phyloP scores from a whole-genome alignment of 148 eudicot species.

The Mesembryanthemum crystallinum region DNA sequence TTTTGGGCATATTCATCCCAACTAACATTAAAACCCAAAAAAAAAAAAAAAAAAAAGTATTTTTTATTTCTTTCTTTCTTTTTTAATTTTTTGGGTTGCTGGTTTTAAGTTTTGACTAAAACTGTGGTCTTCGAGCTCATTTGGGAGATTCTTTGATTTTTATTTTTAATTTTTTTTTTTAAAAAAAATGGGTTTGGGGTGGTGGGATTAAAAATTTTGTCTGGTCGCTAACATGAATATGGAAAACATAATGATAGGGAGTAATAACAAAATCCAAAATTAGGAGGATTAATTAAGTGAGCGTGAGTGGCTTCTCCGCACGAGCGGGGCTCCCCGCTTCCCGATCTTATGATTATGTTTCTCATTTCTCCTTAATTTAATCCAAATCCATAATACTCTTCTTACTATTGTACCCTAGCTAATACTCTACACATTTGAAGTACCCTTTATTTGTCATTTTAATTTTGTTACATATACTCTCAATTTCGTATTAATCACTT shows the following conservation, averaged over 20 bases:
- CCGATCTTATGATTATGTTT: constrained; percentile 31
- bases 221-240: constrained; percentile 27
- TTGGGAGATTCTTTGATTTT: not conserved
- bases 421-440: too few relatives aligned
- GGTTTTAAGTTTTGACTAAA: constrained; percentile 19
- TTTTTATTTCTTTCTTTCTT: not conserved
- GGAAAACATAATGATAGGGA: constrained; percentile 3
- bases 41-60: not conserved
- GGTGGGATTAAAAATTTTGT: constrained; percentile 22
- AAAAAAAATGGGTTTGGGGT: not conserved
- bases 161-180: not conserved
- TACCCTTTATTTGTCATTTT: too few relatives aligned
- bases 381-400: too few relatives aligned
- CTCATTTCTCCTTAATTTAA: constrained; percentile 13
- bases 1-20: not conserved
- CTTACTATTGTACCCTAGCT: too few relatives aligned
- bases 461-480: too few relatives aligned
- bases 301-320: constrained; percentile 58
- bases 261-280: constrained; percentile 5
- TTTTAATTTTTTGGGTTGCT: not conserved
- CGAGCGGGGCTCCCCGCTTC: constrained; percentile 50
- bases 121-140: constrained; percentile 32
- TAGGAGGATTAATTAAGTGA: constrained; percentile 29
- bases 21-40: not conserved
- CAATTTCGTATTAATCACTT: too few relatives aligned